Percentiles rank a stretch among this genome's conserved stretches.
Conservation (phyloP, 2,329 filamentous ascomycete genomes). For the Diaporthe citrichinensis region DNA sequence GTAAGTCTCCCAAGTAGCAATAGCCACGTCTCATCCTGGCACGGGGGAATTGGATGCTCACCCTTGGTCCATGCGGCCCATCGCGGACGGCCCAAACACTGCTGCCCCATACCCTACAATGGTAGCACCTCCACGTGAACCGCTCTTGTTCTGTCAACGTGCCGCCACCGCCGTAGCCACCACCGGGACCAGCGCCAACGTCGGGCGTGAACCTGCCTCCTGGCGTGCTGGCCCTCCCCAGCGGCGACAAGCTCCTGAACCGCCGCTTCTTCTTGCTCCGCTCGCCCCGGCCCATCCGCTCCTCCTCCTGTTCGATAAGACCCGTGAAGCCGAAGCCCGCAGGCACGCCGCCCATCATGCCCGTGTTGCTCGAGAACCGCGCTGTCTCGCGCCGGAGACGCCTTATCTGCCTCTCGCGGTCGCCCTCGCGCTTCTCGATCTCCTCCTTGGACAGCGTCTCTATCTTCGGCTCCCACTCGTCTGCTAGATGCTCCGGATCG, state of each 20-base stretch:
- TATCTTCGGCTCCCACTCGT: conserved; percentile 87
- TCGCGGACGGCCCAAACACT: conserved; percentile 96
- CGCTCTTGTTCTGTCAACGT: conserved; percentile 84
- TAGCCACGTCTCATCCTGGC: conserved; percentile 34
- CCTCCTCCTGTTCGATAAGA: conserved; percentile 74
- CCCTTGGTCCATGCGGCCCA: conserved; percentile 86
- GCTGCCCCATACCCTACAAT: conserved; percentile 89
- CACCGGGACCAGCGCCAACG: conserved; percentile 68
- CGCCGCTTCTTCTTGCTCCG: conserved; percentile 95
- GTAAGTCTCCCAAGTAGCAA: conserved; percentile 17
- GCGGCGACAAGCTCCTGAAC: conserved; percentile 89
- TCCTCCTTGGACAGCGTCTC: conserved; percentile 92
- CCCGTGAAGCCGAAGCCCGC: conserved; percentile 65
- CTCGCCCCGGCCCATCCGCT: conserved; percentile 92
- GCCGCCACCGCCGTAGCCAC: conserved; percentile 76
- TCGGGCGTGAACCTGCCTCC: conserved; percentile 86
- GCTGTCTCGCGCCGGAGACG: conserved; percentile 91
- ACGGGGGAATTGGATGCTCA: conserved; percentile 60
- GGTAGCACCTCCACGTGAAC: conserved; percentile 86
- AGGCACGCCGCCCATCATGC: conserved; percentile 83
- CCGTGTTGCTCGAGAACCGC: conserved; percentile 87
- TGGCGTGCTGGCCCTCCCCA: conserved; percentile 76
- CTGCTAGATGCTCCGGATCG: conserved; percentile 89
- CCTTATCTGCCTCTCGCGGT: conserved; percentile 91
- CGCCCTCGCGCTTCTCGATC: conserved; percentile 96